These are phyloP conservation scores for Lanzia echinophila DNA, from an alignment of 2,329 filamentous ascomycete genomes.

Conservation along the genomic window DNA sequence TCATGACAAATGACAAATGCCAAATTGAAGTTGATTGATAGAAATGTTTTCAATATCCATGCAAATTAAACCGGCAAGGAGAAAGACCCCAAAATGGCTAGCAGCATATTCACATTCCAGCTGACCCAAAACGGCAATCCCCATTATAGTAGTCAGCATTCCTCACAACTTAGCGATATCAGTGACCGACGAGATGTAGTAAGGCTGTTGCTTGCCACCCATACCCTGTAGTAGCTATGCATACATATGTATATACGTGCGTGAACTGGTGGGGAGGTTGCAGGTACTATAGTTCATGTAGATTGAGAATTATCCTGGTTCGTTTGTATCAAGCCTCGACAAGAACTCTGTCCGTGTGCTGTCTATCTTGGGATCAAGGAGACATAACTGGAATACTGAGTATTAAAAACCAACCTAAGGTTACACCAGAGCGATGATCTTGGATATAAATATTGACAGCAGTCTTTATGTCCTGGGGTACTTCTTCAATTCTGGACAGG, in stretches of 20 bases:
- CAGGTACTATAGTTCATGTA: constrained; percentile 10
- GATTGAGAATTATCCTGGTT: constrained; percentile 16
- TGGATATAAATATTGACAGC: too few species aligned
- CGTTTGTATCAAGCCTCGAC: constrained; percentile 21
- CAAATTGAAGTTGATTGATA: neutral
- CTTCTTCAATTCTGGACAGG: neutral
- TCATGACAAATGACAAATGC: neutral
- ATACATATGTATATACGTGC: constrained; percentile 9
- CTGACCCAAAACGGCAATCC: neutral
- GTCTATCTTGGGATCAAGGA: neutral
- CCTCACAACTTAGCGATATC: neutral
- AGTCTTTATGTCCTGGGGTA: too few species aligned
- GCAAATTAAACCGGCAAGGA: neutral
- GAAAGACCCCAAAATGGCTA: neutral
- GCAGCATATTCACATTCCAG: constrained; percentile 1
- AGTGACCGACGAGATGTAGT: neutral
- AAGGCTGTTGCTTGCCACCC: neutral
- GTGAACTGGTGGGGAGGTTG: constrained; percentile 27
- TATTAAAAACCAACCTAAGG: neutral
- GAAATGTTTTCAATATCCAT: neutral
- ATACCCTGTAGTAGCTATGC: neutral
- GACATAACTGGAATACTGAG: neutral
- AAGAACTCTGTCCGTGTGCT: constrained; percentile 8
- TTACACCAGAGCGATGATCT: too few species aligned
- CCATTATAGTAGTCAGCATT: constrained; percentile 3